Evolutionary conservation across 2,329 filamentous ascomycete species (phyloP), one percentile per base, ranked within the genome.

Genomic region (Ascochyta clinopodiicola): DNA sequence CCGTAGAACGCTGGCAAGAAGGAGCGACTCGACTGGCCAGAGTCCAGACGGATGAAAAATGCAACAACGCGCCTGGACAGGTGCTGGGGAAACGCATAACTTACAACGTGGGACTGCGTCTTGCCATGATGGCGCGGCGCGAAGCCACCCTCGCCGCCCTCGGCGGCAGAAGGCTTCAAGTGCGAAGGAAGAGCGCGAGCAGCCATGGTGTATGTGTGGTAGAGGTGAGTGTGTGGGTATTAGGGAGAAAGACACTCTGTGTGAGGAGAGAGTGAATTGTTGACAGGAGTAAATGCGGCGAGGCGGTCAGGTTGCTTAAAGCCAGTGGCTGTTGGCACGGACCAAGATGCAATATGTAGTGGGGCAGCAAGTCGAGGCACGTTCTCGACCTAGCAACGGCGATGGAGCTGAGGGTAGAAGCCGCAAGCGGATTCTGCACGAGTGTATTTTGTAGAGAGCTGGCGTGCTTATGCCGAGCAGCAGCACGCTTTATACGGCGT

Each of bases 91-190:
- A 46, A 34, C 56, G 40, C 58, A 43, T 8, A 48, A 87, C 89
- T 86, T 80, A 90, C 90, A 86, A 93, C 90, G 79, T 93, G 90
- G 59, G 89, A 92, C 77, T 90, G 88, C 67, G 89, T 90, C 85
- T 93, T 93, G 80, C 90, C 90, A 78, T 93, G 89, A 75, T 91
- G 90, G 75, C 88, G 87, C 24, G 64, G 64, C 68, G 83, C 79
- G 63, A 86, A 82, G 66, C 75, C 79, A 38, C 66, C 64, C 52
- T 71, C 74, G 61, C 75, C 79, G 57, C 71, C 73, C 34, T 62
- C 68, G 34, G 73, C 73, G 34, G 70, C 65, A 56, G 79, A 78
- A 60, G 87, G 84, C 84, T 92, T 94, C 71, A 97, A 84, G 83
- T 96, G 94, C 38, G 90, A 83, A 63, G 93, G 92, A 69, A 97